Conservation (phyloP, 208 protist genomes). For the Endotrypanum monterogeii region DNA sequence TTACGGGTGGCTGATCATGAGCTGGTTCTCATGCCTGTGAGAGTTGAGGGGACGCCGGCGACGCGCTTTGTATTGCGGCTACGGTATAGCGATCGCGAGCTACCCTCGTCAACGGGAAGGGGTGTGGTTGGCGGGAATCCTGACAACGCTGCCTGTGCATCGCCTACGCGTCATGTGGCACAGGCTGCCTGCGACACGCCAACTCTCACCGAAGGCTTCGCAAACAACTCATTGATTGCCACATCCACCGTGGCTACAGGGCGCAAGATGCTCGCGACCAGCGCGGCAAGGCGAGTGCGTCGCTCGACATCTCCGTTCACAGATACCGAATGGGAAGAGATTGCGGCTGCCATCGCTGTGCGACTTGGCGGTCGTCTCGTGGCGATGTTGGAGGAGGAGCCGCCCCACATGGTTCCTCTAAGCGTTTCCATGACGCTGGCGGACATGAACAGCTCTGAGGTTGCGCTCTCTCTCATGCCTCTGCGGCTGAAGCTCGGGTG, state of each 20-base stretch:
- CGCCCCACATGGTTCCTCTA: constrained; percentile 51
- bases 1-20: constrained; percentile 45
- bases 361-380: constrained; percentile 49
- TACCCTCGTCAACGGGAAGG: not conserved
- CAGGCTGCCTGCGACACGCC: not conserved
- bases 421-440: constrained; percentile 71
- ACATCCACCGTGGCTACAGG: too few species aligned
- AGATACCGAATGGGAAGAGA: constrained; percentile 35
- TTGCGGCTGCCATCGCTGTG: constrained; percentile 44
- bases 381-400: constrained; percentile 52
- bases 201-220: not conserved
- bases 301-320: constrained; percentile 14
- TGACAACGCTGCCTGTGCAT: not conserved
- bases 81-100: constrained; percentile 34
- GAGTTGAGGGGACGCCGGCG: constrained; percentile 7
- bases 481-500: constrained; percentile 86
- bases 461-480: constrained; percentile 55
- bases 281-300: not conserved
- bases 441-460: constrained; percentile 51
- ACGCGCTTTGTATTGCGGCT: constrained; percentile 54
- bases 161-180: not conserved
- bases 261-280: not conserved
- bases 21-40: constrained; percentile 69
- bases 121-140: not conserved
- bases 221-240: not conserved